These are phyloP conservation scores for Candida glaebosa DNA, from an alignment of 805 yeast genomes.

Conservation along the genomic window DNA sequence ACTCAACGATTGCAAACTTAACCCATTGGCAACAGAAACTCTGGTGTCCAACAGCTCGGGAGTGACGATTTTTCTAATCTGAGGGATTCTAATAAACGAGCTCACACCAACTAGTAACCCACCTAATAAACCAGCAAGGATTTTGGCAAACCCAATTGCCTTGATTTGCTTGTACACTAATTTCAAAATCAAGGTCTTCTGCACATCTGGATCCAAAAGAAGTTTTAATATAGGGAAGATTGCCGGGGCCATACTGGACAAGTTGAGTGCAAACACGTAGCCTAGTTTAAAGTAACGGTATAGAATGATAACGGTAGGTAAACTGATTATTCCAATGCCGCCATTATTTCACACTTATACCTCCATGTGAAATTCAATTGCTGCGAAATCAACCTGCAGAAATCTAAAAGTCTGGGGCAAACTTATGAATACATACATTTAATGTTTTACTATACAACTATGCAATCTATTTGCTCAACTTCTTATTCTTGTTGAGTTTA, in stretches of 20 bases:
- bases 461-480: background rate
- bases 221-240: conserved; percentile 24
- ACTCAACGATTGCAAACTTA: conserved; percentile 31
- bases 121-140: conserved; percentile 30
- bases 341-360: no score
- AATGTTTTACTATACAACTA: background rate
- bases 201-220: conserved; percentile 37
- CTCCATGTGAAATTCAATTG: background rate
- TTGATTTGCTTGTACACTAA: conserved; percentile 32
- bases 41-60: conserved; percentile 23
- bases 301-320: background rate
- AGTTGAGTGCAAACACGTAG: conserved; percentile 1
- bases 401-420: no score
- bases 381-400: no score
- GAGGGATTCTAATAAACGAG: conserved; percentile 39
- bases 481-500: conserved; percentile 20
- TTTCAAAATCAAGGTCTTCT: conserved; percentile 35
- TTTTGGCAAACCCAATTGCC: conserved; percentile 31
- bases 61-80: conserved; percentile 31
- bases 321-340: no score
- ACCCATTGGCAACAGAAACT: conserved; percentile 32
- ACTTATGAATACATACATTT: no score
- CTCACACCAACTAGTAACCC: conserved; percentile 35
- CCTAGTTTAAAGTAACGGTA: conserved; percentile 1
- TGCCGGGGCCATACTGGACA: conserved; percentile 21